These are phyloP conservation scores for Kwoniella shivajii DNA, from an alignment of 1,284 basidiomycete species.

Conservation along the genomic window DNA sequence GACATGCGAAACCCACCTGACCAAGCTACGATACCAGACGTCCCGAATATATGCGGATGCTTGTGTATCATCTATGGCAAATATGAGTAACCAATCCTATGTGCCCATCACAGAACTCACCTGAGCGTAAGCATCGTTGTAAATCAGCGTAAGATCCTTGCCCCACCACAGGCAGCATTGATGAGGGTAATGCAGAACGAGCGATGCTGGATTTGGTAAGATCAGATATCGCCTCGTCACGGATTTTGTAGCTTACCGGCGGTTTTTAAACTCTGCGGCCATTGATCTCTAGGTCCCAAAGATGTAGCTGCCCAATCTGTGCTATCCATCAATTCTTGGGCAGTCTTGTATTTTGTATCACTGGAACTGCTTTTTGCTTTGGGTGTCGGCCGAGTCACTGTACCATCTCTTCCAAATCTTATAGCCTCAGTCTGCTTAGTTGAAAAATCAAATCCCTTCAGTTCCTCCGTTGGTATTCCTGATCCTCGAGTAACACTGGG, in stretches of 20 bases:
- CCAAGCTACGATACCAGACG: slow-evolving; percentile 44
- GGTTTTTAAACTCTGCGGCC: slow-evolving; percentile 44
- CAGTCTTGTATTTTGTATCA: slow-evolving; percentile 10
- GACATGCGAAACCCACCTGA: slow-evolving; percentile 31
- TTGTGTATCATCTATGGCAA: slow-evolving; percentile 33
- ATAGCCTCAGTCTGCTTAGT: not conserved
- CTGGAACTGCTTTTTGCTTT: not conserved
- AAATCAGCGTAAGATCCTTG: slow-evolving; percentile 46
- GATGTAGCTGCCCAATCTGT: slow-evolving; percentile 49
- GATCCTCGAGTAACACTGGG: not conserved
- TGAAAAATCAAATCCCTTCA: slow-evolving; percentile 18
- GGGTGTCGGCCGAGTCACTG: slow-evolving; percentile 16
- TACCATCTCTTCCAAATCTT: slow-evolving; percentile 23
- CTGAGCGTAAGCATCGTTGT: slow-evolving; percentile 48
- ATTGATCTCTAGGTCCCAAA: slow-evolving; percentile 39
- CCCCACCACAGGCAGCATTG: slow-evolving; percentile 52
- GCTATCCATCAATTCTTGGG: slow-evolving; percentile 31
- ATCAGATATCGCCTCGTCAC: not conserved
- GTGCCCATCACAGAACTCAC: slow-evolving; percentile 1
- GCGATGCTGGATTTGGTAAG: not conserved
- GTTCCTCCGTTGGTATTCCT: slow-evolving; percentile 25
- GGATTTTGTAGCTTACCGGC: slow-evolving; percentile 26
- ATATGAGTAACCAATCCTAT: slow-evolving; percentile 5
- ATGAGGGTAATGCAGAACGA: slow-evolving; percentile 45
- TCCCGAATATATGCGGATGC: slow-evolving; percentile 49